phyloP scores from a whole-genome alignment of 2,329 filamentous ascomycete genomes.

The Neopestalotiopsis clavispora region DNA sequence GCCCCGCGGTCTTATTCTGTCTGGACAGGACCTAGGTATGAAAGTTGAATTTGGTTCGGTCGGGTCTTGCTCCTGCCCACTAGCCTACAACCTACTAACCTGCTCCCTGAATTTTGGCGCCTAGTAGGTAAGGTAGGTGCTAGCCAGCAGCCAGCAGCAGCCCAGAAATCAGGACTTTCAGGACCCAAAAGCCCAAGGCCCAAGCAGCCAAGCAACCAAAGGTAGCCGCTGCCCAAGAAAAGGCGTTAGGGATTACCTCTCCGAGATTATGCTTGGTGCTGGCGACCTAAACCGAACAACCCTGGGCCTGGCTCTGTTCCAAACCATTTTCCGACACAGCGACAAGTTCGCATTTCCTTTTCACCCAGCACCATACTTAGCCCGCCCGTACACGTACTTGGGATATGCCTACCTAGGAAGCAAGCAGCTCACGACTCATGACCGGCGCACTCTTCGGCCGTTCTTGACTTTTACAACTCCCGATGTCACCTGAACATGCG shows the following conservation, averaged over 20 bases:
- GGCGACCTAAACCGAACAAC: background rate
- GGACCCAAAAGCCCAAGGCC: background rate
- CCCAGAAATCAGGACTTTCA: too few species aligned
- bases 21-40: background rate
- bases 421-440: background rate
- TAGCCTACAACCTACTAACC: too few species aligned
- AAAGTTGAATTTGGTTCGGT: background rate
- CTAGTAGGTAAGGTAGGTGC: background rate
- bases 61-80: background rate
- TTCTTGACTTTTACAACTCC: conserved; percentile 2
- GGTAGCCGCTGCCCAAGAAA: background rate
- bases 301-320: background rate
- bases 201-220: background rate
- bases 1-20: conserved; percentile 3
- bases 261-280: background rate
- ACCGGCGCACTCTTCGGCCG: background rate
- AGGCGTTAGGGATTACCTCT: background rate
- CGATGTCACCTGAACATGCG: conserved; percentile 8
- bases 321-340: background rate
- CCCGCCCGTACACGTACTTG: background rate
- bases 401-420: background rate
- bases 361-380: too few species aligned
- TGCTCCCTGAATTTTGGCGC: too few species aligned
- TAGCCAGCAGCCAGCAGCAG: background rate
- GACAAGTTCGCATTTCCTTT: too few species aligned